Evolutionary conservation across 441 rosid genomes (phyloP), one percentile per base, ranked within the genome.

Genomic region (Corymbia citriodora): DNA sequence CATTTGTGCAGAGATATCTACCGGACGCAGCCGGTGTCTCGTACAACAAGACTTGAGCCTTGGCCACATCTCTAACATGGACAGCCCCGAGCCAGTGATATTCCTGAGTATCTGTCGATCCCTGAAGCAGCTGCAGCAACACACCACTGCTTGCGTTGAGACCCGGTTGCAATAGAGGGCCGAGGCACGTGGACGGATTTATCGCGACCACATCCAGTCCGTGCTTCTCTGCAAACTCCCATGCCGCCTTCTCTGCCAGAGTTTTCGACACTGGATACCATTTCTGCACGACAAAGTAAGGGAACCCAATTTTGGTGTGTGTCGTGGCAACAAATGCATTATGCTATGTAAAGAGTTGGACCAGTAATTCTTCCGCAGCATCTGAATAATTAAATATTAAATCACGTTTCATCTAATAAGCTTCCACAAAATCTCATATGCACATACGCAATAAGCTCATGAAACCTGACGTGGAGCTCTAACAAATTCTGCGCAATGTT

Each of bases 251-350:
- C 95, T 98, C 99, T 63, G 99, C 99, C 88, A 95, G 86, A 31
- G 98, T 95, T 93, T 97, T 98, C 2, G 99, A 97, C 50, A 97
- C 96, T 1, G 99, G 95, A 92, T 98, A 96, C 97, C 98, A 96
- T 92, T 97, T 97, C 96, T 96, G 93, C 89, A 87, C 10, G 29
- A 50, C 57, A 12, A 6, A 88, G 18, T 2, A 70, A 54, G 85
- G 70, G 45, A 53, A 87, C 23, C n/a, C 53, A 45, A 1, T 12
- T 63, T 45, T 79, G 4, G 45, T 23, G 52, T 2, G 52, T 4
- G 52, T 45, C 52, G 45, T 33, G 87, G 18, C 72, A 89, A 45
- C 79, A 16, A 19, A 48, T 82, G 88, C 90, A 50, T 74, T 14
- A 1, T 27, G 85, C 53, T 23, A 27, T 9, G 55, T 27, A 55